Evolutionary conservation across 2,329 filamentous ascomycete species (phyloP), one percentile per base, ranked within the genome.

Genomic region (Fusarium vanettenii): DNA sequence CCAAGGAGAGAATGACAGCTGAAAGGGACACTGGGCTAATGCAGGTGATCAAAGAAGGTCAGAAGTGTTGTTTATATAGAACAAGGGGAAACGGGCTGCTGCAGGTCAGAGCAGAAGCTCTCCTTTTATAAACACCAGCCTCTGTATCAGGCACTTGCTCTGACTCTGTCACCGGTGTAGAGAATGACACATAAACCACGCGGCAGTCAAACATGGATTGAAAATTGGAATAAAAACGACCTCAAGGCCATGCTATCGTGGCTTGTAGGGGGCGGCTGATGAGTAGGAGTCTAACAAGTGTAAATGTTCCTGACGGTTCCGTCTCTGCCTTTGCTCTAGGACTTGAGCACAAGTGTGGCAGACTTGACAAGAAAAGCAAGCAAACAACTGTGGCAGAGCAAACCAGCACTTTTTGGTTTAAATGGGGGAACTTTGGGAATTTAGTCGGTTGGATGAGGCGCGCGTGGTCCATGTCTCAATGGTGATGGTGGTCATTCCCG

Each of bases 1-100:
- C 27, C 48, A 63, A 67, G 37, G 56, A 77, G 66, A 75, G 71
- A 72, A 72, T 78, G 76, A 76, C 76, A 64, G 60, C 64, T 64
- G 59, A 72, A 72, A 75, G 65, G 67, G 66, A 69, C 73, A 71
- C 70, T 77, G 60, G 67, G 56, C 45, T 63, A 70, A 76, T 76
- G 76, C 77, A 79, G 77, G 74, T 79, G 77, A 79, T 79, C 77
- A 79, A 78, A 79, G 76, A 77, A 71, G 65, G 72, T 73, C 72
- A 74, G 72, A 70, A 39, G 68, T 66, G 57, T 64, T 65, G 52
- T 56, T 45, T 55, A 27, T 22, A 67, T 22, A 20, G 31, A 64
- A 75, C 67, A 71, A 71, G 63, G 56, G 33, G 37, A 63, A 43
- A 9, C 41, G 29, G 41, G n/a, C 29, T 35, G 39, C 27, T 37